phyloP scores from a whole-genome alignment of 2,329 filamentous ascomycete genomes.

The Penicillium brevicompactum region DNA sequence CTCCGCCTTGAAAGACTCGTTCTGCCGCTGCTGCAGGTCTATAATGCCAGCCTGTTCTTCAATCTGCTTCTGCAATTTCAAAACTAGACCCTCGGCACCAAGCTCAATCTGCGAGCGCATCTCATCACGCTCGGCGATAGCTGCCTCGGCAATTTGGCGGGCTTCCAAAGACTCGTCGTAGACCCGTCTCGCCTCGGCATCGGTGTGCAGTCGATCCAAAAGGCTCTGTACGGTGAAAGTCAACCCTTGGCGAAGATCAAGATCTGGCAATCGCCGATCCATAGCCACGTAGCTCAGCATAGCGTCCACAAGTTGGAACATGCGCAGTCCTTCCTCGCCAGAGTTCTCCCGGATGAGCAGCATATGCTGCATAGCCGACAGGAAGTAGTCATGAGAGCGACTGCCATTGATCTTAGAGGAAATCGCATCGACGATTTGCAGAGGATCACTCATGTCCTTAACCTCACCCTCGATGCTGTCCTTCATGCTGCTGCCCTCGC shows the following conservation, averaged over 20 bases:
- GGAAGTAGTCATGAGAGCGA: conserved; percentile 90
- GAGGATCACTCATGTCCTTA: conserved; percentile 89
- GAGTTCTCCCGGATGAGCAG: conserved; percentile 89
- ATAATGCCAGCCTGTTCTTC: conserved; percentile 91
- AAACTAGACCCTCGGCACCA: conserved; percentile 89
- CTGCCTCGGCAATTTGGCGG: conserved; percentile 89
- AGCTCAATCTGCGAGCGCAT: conserved; percentile 85
- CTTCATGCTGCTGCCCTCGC: conserved; percentile 86
- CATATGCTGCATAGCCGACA: conserved; percentile 92
- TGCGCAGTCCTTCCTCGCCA: conserved; percentile 84
- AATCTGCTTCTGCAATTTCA: conserved; percentile 89
- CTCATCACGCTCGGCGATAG: conserved; percentile 94
- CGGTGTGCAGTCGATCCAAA: conserved; percentile 92
- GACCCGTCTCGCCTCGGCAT: conserved; percentile 89
- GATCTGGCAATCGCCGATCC: conserved; percentile 91
- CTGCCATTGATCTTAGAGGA: conserved; percentile 79
- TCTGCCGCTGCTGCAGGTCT: conserved; percentile 81
- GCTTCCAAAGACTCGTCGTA: conserved; percentile 89
- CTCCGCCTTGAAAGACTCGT: conserved; percentile 85
- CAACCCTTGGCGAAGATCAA: conserved; percentile 96
- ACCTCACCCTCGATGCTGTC: conserved; percentile 83
- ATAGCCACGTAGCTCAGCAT: conserved; percentile 99
- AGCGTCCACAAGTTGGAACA: conserved; percentile 98
- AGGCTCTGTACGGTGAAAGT: conserved; percentile 97
- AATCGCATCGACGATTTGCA: conserved; percentile 93